phyloP scores from a whole-genome alignment of 345 rosid genomes.

The Lepidium sativum region DNA sequence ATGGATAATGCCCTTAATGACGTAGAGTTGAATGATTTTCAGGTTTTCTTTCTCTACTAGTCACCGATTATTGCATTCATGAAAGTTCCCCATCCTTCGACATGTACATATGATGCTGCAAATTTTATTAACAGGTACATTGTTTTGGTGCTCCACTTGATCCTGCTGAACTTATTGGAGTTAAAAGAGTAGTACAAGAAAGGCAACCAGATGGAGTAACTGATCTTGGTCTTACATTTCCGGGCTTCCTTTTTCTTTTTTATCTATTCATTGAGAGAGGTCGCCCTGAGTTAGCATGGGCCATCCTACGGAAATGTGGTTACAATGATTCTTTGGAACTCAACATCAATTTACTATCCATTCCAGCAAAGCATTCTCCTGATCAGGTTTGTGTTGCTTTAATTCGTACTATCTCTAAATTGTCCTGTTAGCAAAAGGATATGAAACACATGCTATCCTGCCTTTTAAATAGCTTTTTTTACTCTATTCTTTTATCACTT shows the following conservation, averaged over 20 bases:
- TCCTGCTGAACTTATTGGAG: conserved; percentile 67
- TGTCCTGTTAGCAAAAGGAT: background rate
- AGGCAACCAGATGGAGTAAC: conserved; percentile 69
- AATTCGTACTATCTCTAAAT: background rate
- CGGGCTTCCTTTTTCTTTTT: conserved; percentile 66
- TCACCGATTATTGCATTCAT: background rate
- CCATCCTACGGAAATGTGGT: conserved; percentile 74
- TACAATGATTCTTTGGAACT: conserved; percentile 59
- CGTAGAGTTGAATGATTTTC: conserved; percentile 73
- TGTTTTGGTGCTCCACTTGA: conserved; percentile 71
- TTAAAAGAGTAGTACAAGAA: conserved; percentile 74
- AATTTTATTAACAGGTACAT: conserved; percentile 44
- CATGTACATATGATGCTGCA: conserved; percentile 6
- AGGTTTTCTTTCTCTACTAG: conserved; percentile 36
- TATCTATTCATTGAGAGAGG: conserved; percentile 79
- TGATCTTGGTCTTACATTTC: conserved; percentile 70
- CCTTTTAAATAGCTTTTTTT: background rate
- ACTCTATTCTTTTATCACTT: conserved; percentile 9
- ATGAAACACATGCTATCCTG: background rate
- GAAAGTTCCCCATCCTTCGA: background rate
- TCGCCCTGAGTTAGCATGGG: conserved; percentile 75
- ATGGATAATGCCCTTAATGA: conserved; percentile 80
- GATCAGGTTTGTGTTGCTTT: conserved; percentile 48
- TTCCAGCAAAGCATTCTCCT: conserved; percentile 55
- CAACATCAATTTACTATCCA: conserved; percentile 47